Base-by-base conservation (phyloP, 139 green algal species). In the Desmodesmus armatus region DNA sequence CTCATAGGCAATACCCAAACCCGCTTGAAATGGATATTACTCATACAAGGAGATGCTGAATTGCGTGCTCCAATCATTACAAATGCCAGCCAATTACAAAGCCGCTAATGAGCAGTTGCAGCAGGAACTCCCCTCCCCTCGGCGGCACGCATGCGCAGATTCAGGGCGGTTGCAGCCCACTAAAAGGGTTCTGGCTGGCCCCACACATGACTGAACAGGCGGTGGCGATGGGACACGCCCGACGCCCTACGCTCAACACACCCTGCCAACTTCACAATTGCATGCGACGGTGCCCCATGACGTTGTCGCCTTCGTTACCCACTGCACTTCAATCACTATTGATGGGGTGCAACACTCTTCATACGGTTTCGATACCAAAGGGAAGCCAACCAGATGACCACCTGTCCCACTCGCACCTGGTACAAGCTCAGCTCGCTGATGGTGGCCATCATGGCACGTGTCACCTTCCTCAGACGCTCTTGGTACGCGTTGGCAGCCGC, bases 361-460 rank as follows among this genome's bases (percentile, higher is more conserved):
- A 6, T 35, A n/a, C n/a, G n/a, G n/a, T n/a, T 17, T 27, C 51
- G 17, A 62, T 17, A 62, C 15, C 51, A 62, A 13, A 62, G 51
- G 15, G 17, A 13, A 62, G 51, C 51, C 13, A 13, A 62, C 15
- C 51, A 62, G 51, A 62, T 13, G 51, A 17, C 51, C 51, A n/a
- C n/a, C 60, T 11, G 25, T 69, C 60, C 60, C n/a, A 33, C 37
- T 2, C 66, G 15, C 78, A 91, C 91, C 90, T 98, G 94, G 85
- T 96, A 97, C 87, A 98, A 93, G 31, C 91, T 95, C 55, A 98
- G 90, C 91, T 98, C 96, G 37, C 88, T 94, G 40, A 97, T 93
- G 0, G 94, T 94, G 19, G 95, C 95, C 94, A 97, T 98, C 85
- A 98, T 95, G 67, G 91, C 92, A 7, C 92, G 85, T 15, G 92